Percentiles rank a stretch among this genome's conserved stretches.
phyloP scores from a whole-genome alignment of 2,329 filamentous ascomycete species.

The Colletotrichum salicis region DNA sequence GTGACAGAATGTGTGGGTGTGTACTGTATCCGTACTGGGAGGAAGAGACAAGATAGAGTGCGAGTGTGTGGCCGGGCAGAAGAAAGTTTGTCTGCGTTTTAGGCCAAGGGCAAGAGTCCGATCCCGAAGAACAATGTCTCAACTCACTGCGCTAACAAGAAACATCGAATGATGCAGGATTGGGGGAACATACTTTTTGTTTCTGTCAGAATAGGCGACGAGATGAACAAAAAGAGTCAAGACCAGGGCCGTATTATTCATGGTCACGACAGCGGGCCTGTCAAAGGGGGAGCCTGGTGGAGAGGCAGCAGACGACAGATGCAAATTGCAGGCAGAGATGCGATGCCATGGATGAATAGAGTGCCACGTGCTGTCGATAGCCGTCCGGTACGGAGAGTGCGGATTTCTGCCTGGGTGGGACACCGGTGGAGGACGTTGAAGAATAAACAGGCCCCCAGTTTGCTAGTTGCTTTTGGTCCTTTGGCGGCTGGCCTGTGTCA shows the following conservation, averaged over 20 bases:
- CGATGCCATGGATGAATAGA: neutral
- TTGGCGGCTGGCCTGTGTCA: neutral
- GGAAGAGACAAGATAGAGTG: neutral
- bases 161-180: constrained; percentile 15
- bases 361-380: constrained; percentile 12
- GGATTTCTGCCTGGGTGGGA: neutral
- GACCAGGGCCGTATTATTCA: neutral
- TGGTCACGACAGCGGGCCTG: neutral
- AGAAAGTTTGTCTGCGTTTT: constrained; percentile 11
- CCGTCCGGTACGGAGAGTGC: neutral
- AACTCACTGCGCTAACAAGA: constrained; percentile 8
- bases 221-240: neutral
- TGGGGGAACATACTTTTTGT: constrained; percentile 11
- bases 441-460: neutral
- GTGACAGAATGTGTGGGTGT: neutral
- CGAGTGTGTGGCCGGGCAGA: neutral
- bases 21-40: neutral
- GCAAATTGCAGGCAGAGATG: neutral
- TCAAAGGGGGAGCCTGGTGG: neutral
- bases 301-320: neutral
- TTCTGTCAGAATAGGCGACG: constrained; percentile 5
- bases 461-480: neutral
- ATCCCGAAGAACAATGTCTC: constrained; percentile 20
- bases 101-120: neutral
- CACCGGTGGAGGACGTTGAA: neutral